Evolutionary conservation across 148 eudicot genomes (phyloP), one percentile per base, ranked within the genome.

Genomic region (Simmondsia chinensis): DNA sequence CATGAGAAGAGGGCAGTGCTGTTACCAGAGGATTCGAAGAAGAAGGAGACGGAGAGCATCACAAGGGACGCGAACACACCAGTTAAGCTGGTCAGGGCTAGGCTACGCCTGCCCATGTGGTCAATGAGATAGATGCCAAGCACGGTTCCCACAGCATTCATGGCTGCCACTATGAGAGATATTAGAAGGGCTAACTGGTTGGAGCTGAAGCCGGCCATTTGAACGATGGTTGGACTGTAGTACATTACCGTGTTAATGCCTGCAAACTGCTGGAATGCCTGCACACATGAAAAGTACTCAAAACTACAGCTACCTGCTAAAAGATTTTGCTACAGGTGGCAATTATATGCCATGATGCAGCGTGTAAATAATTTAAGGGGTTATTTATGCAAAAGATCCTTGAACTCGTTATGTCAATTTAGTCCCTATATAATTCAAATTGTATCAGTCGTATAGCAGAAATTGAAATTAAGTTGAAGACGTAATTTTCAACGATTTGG

Each of bases 221-320:
- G 94, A 39, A 82, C 86, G 0, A 83, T 83, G 7, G 94, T 79
- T 19, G 94, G 94, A 67, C 94, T 79, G 68, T 83, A 83, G 51
- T 83, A 83, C 94, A 83, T 83, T 9, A 83, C 94, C 0, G 94
- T 83, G 72, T 83, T 83, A 53, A 83, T 83, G 4, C 94, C 94
- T 0, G 94, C 73, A 50, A 83, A 76, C 48, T 83, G 94, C 63
- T 83, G 94, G 51, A 83, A 83, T 30, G 94, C 94, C 94, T 83
- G 78, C 63, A 42, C 46, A 6, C 13, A 12, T 18, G 24, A 28
- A 47, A 12, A 4, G 23, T 5, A 9, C 9, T 28, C 31, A 5
- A 9, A 5, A 28, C 5, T 13, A 2, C 31, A 21, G 26, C 9
- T 11, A 20, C 47, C 15, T 11, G 23, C 20, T 4, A 9, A 36